Conservation (phyloP, 345 rosid genomes). For the Pistacia integerrima region DNA sequence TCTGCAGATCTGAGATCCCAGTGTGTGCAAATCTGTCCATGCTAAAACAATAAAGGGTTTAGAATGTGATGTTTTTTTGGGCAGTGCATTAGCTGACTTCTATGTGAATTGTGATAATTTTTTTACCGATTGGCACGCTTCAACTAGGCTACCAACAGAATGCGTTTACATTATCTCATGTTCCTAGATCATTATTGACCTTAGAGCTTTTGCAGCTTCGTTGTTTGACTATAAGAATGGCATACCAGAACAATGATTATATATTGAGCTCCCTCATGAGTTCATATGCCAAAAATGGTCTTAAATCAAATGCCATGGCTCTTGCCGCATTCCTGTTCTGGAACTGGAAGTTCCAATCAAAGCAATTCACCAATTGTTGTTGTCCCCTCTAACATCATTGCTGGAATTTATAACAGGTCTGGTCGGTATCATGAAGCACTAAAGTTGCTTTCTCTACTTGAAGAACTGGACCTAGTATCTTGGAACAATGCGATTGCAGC, state of each 20-base stretch:
- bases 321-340: conserved; percentile 35
- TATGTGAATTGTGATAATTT: conserved; percentile 60
- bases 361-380: conserved; percentile 30
- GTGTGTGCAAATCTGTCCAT: conserved; percentile 54
- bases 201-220: conserved; percentile 64
- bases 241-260: conserved; percentile 56
- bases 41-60: conserved; percentile 47
- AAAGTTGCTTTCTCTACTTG: conserved; percentile 64
- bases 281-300: conserved; percentile 64
- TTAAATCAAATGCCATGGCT: conserved; percentile 52
- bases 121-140: conserved; percentile 59
- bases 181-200: conserved; percentile 42
- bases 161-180: conserved; percentile 70
- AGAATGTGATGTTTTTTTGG: conserved; percentile 52
- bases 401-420: conserved; percentile 68
- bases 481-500: conserved; percentile 86
- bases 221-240: conserved; percentile 62
- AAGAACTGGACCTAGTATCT: conserved; percentile 71
- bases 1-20: conserved; percentile 22
- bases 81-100: conserved; percentile 73
- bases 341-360: too few relatives aligned
- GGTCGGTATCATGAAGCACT: conserved; percentile 61
- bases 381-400: conserved; percentile 55
- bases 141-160: conserved; percentile 58
- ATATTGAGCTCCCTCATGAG: conserved; percentile 72